Evolutionary conservation across 805 yeast genomes (phyloP), one percentile per base, ranked within the genome.

Genomic region (Kodamaea lidongshanica): DNA sequence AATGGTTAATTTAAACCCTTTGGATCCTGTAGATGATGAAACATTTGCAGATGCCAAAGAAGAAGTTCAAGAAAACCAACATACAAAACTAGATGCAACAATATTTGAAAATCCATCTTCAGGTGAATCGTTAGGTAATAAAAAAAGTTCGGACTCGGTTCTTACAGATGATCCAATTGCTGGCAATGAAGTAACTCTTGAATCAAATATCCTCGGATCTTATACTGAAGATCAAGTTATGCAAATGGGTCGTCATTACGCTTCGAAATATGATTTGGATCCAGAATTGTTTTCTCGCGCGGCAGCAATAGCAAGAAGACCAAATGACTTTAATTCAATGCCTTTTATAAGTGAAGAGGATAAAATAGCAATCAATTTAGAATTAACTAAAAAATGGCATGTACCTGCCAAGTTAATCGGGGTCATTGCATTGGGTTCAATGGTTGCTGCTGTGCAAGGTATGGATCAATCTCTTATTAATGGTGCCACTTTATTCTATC

Each of bases 371-470:
- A 66, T 74, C 16, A 58, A 78, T 56, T 37, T 47, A 14, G 81
- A 50, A 61, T 70, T 46, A 44, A 61, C 52, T n/a, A 45, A 54
- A 22, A 59, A 46, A 32, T 64, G 67, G 66, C 58, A 58, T 32
- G 39, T 70, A 15, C 75, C 70, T 60, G 13, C 45, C 7, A 72
- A 66, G 35, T 58, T 79, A 42, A 51, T 70, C 38, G 72, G 61
- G 36, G 67, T 72, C 12, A 69, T 74, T 52, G 68, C 77, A 6
- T 56, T 76, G 45, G 75, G 80, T 26, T 77, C 84, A 3, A 60
- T 77, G 63, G 76, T 82, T 30, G 79, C 82, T 4, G 77, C 80
- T 4, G 81, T 77, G 23, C 86, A 79, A 48, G 86, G 86, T 31
- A 76, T 76, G 82, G 86, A 79, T 50, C 82, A 79, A 49, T 70